phyloP scores from a whole-genome alignment of 2,329 filamentous ascomycete genomes.

The Cladosporium sp. region DNA sequence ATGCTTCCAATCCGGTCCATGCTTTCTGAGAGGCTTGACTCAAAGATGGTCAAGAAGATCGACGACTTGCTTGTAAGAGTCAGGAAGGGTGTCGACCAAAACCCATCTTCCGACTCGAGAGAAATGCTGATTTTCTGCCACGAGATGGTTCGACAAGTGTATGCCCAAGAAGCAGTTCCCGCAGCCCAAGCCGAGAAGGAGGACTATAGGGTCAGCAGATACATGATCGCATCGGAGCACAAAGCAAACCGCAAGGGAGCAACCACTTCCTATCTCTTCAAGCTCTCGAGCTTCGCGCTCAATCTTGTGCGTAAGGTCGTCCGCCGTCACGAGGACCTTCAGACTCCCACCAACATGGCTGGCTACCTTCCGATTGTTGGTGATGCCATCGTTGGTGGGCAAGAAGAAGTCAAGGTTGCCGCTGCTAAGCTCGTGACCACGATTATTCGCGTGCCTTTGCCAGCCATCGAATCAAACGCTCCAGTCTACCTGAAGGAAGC shows the following conservation, averaged over 20 bases:
- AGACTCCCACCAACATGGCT: constrained; percentile 71
- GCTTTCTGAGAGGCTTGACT: constrained; percentile 75
- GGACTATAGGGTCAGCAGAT: constrained; percentile 63
- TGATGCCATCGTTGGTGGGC: constrained; percentile 74
- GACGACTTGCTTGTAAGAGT: constrained; percentile 83
- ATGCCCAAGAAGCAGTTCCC: constrained; percentile 44
- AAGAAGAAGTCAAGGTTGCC: constrained; percentile 90
- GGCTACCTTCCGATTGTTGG: constrained; percentile 87
- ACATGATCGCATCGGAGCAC: constrained; percentile 71
- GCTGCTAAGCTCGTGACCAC: constrained; percentile 79
- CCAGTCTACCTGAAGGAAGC: constrained; percentile 82
- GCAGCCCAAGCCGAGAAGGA: constrained; percentile 28
- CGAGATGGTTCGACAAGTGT: constrained; percentile 83
- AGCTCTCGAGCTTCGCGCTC: constrained; percentile 80
- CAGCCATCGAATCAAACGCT: constrained; percentile 62
- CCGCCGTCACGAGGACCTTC: constrained; percentile 75
- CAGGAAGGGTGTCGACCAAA: constrained; percentile 75
- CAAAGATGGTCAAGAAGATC: constrained; percentile 80
- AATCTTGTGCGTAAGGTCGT: constrained; percentile 82
- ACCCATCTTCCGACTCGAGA: constrained; percentile 69
- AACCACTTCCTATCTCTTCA: constrained; percentile 77
- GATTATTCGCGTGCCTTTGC: constrained; percentile 77
- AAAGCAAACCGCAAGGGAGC: constrained; percentile 53
- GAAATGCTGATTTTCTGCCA: constrained; percentile 94
- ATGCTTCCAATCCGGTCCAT: constrained; percentile 73